Conservation (phyloP, 768 basidiomycete species). For the Chalciporus piperatus region DNA sequence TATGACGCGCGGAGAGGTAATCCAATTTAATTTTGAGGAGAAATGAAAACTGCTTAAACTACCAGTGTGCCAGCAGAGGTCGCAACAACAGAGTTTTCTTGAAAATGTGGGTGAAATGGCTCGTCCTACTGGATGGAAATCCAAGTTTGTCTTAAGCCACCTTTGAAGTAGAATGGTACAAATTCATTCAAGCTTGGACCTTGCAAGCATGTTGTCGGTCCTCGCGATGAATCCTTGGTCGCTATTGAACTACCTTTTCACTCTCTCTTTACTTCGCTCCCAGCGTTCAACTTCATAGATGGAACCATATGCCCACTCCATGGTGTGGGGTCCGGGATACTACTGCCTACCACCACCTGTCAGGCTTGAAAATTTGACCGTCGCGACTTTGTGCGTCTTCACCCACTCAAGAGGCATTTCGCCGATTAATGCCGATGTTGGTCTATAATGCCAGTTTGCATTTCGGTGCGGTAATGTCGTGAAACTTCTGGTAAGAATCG, state of each 20-base stretch:
- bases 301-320: background rate
- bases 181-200: too few relatives aligned
- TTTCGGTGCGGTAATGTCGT: background rate
- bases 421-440: background rate
- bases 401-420: background rate
- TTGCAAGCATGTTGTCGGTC: too few relatives aligned
- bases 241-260: background rate
- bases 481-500: slow-evolving; percentile 4
- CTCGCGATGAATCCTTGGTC: too few relatives aligned
- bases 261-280: background rate
- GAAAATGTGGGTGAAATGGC: too few relatives aligned
- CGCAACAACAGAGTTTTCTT: too few relatives aligned
- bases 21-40: too few relatives aligned
- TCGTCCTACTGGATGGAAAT: too few relatives aligned
- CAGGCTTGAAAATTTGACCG: background rate
- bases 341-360: background rate
- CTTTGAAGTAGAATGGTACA: too few relatives aligned
- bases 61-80: too few relatives aligned
- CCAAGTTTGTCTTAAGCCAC: too few relatives aligned
- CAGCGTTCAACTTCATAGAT: background rate
- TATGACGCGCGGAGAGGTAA: too few relatives aligned
- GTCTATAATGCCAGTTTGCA: slow-evolving; percentile 11
- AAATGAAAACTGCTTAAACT: too few relatives aligned
- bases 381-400: slow-evolving; percentile 5
- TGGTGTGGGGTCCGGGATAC: background rate